Base-by-base conservation (phyloP, 2,329 filamentous ascomycete species). In the Xylariaceae sp. region DNA sequence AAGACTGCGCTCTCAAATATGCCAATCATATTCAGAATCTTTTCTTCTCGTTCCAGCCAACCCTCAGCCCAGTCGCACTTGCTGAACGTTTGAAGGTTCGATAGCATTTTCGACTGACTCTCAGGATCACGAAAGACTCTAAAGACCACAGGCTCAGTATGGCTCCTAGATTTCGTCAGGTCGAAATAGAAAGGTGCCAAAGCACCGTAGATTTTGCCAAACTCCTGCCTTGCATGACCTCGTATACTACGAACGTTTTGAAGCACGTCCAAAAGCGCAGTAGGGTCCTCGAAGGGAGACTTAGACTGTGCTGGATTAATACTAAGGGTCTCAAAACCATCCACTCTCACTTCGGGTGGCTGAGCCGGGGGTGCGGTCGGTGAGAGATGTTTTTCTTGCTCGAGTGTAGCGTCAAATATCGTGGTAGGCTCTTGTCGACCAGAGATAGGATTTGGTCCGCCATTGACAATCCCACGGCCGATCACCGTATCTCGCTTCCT, bases 1-100 rank as follows among this genome's bases (percentile, higher is more conserved):
- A 96, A 68, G 3, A 94, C 90, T 3, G 90, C 89, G 42, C 84
- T 89, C 65, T 97, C 91, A 56, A 98, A 98, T 44, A 93, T 83
- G 29, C 76, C 76, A 50, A 84, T 79, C 76, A 94, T 89, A 18
- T 74, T 77, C 29, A 78, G 71, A 16, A 98, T 69, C 57, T 84
- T 87, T 47, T 85, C 80, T 54, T 86, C 79, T 33, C 91, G 73
- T 52, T 80, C 73, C 36, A 69, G 64, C 72, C 85, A 90, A 2
- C 89, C 90, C 43, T 84, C 70, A 0, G 87, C 76, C 69, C 79
- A 87, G 62, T 98, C 93, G 57, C 87, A 89, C 55, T 80, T 81
- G 9, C 85, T 74, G 64, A 98, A 98, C 0, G 72, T 72, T 43
- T 79, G 78, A 43, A 98, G 66, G 55, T 95, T 91, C 15, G 85